Conservation (phyloP, 192 early-diverging fungal species). For the Coemansia sp. region DNA sequence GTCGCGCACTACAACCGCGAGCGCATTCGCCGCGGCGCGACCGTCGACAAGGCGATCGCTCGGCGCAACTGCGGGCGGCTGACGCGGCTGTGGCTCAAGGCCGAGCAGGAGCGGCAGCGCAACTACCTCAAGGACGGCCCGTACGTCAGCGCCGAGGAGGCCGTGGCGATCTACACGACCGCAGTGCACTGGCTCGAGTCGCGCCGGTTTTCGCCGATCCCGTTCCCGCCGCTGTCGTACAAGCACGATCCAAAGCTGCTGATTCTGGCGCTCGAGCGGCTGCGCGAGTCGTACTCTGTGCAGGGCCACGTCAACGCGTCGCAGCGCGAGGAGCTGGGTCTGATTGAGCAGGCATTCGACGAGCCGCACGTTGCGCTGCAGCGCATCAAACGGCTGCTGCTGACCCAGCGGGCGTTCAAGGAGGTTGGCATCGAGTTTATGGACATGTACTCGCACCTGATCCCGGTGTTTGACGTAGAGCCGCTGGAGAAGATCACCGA, state of each 20-base stretch:
- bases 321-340: slow-evolving; percentile 94
- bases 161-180: slow-evolving; percentile 95
- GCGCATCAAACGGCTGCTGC: slow-evolving; percentile 89
- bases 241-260: slow-evolving; percentile 99
- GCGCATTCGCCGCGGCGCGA: slow-evolving; percentile 96
- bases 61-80: slow-evolving; percentile 98
- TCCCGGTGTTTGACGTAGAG: slow-evolving; percentile 96
- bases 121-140: slow-evolving; percentile 99
- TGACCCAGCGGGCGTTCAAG: slow-evolving; percentile 98
- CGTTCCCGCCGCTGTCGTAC: slow-evolving; percentile 98
- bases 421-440: slow-evolving; percentile 99
- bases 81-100: slow-evolving; percentile 97
- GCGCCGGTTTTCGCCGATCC: slow-evolving; percentile 96
- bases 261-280: slow-evolving; percentile 88
- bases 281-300: slow-evolving; percentile 94
- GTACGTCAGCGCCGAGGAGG: slow-evolving; percentile 95
- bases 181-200: slow-evolving; percentile 98
- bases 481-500: slow-evolving; percentile 99
- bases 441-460: slow-evolving; percentile 95
- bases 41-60: slow-evolving; percentile 98
- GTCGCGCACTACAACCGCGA: slow-evolving; percentile 99
- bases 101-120: slow-evolving; percentile 99
- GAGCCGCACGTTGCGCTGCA: slow-evolving; percentile 72
- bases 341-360: slow-evolving; percentile 99
- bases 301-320: slow-evolving; percentile 91